Evolutionary conservation across 1,284 basidiomycete species (phyloP).

Genomic region (Pholiota adiposa): DNA sequence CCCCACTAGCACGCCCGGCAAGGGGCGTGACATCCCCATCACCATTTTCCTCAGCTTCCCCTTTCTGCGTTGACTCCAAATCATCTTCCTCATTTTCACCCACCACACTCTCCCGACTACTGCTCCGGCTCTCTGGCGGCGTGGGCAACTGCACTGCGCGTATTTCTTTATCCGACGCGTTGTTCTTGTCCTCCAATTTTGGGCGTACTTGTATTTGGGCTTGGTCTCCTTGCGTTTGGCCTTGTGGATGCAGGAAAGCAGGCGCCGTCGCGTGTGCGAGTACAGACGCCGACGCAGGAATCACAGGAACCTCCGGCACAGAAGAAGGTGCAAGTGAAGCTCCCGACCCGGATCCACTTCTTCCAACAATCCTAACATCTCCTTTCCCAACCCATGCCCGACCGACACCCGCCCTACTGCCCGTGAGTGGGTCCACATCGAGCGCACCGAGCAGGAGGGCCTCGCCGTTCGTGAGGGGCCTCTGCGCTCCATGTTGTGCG

Average conservation of each 20-base stretch:
- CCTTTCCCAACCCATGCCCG: conserved; percentile 9
- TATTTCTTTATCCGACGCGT: too few relatives aligned
- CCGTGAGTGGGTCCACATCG: not conserved
- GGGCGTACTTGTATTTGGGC: too few relatives aligned
- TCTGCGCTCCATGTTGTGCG: too few relatives aligned
- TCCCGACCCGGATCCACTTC: not conserved
- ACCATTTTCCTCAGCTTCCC: too few relatives aligned
- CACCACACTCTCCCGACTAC: not conserved
- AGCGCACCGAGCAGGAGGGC: conserved; percentile 6
- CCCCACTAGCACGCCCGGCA: too few relatives aligned
- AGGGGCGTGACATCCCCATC: not conserved
- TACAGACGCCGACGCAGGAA: not conserved
- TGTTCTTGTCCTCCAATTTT: too few relatives aligned
- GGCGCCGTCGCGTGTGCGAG: too few relatives aligned
- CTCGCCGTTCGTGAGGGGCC: not conserved
- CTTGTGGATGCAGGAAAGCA: not conserved
- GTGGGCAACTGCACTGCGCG: too few relatives aligned
- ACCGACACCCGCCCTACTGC: not conserved
- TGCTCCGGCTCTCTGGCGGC: too few relatives aligned
- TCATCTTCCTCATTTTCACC: not conserved
- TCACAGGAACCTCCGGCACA: not conserved
- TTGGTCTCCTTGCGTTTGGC: not conserved
- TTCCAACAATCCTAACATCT: conserved; percentile 3
- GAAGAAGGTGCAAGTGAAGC: not conserved
- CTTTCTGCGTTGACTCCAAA: not conserved